A percentile compares a stretch with the other conserved stretches of the same genome.
Evolutionary conservation across 2,329 filamentous ascomycete genomes (phyloP).

Genomic region (Clonostachys sp.): DNA sequence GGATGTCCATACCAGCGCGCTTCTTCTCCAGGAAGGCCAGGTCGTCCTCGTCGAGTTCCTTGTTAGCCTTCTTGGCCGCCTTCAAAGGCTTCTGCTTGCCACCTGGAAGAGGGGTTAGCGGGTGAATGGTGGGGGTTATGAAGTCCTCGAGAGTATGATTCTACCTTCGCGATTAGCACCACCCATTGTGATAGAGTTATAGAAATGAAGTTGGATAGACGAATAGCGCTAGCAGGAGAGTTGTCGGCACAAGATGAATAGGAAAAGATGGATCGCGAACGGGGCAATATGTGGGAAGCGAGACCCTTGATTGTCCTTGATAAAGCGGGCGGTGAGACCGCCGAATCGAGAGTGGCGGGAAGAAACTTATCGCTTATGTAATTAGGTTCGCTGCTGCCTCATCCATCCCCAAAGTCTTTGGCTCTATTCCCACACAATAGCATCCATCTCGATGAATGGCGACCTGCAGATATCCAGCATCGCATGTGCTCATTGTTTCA

Average conservation of each 20-base stretch:
- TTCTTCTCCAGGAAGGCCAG: slow-evolving; percentile 79
- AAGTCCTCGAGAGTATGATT: not conserved
- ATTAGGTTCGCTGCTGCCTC: no score
- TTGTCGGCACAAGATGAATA: no score
- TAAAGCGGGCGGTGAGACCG: not conserved
- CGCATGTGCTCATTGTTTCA: not conserved
- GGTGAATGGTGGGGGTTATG: slow-evolving; percentile 7
- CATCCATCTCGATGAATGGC: not conserved
- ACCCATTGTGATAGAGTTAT: slow-evolving; percentile 22
- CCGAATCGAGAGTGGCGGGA: not conserved
- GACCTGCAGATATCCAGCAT: not conserved
- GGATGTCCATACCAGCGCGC: slow-evolving; percentile 62
- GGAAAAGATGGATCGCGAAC: no score
- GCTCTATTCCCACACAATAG: not conserved
- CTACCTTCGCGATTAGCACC: slow-evolving; percentile 30
- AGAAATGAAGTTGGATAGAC: not conserved
- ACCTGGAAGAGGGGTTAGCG: slow-evolving; percentile 41
- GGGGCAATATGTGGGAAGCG: no score
- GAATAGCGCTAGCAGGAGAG: no score
- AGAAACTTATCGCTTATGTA: not conserved
- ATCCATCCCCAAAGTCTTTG: not conserved
- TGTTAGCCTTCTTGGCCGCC: slow-evolving; percentile 78
- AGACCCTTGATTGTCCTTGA: no score
- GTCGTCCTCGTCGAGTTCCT: slow-evolving; percentile 85
- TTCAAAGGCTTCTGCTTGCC: slow-evolving; percentile 85